Evolutionary conservation across 805 yeast genomes (phyloP).

Genomic region (Sungouiozyma intestinalis): DNA sequence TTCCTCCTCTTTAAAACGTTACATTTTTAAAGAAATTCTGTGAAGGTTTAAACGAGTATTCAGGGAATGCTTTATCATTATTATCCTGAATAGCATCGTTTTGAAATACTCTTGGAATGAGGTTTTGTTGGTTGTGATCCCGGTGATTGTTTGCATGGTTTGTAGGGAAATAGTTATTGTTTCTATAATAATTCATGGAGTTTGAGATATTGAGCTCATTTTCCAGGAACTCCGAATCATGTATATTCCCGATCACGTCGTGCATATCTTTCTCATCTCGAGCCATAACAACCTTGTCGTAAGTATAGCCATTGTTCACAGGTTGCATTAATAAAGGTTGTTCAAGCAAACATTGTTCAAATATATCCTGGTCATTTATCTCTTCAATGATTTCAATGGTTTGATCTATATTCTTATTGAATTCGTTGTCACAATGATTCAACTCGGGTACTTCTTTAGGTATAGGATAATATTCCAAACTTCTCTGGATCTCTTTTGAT

Average conservation of each 20-base stretch:
- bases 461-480: slow-evolving; percentile 12
- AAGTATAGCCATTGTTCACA: neutral
- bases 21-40: neutral
- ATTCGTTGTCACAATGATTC: neutral
- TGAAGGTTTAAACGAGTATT: neutral
- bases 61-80: neutral
- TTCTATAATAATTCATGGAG: neutral
- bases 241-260: neutral
- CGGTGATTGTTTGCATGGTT: neutral
- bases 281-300: neutral
- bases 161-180: neutral
- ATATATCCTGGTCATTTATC: neutral
- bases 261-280: neutral
- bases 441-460: slow-evolving; percentile 7
- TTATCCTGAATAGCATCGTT: neutral
- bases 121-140: neutral
- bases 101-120: neutral
- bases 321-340: neutral
- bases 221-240: neutral
- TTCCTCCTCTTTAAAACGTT: neutral
- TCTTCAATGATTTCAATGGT: slow-evolving; percentile 9
- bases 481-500: slow-evolving; percentile 12
- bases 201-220: neutral
- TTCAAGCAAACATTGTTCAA: slow-evolving; percentile 4
- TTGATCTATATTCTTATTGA: slow-evolving; percentile 8